Conservation (phyloP, 202 grass and related monocot genomes). For the Setaria italica region DNA sequence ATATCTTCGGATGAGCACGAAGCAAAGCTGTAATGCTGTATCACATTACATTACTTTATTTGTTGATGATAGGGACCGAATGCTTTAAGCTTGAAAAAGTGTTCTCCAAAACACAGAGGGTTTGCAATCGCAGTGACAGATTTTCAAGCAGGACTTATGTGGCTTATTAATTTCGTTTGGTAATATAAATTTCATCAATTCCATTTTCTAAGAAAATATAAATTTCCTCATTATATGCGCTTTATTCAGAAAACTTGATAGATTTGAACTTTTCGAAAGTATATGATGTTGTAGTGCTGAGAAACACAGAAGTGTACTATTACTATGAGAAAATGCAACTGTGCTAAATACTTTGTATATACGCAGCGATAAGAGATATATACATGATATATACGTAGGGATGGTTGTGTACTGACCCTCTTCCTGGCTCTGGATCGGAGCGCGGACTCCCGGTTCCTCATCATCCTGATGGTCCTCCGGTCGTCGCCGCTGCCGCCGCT, state of each 20-base stretch:
- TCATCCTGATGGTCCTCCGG: constrained; percentile 64
- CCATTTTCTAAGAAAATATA: too few relatives aligned
- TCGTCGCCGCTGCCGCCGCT: constrained; percentile 54
- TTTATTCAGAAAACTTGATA: background rate
- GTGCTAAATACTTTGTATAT: background rate
- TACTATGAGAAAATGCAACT: background rate
- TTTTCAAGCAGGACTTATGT: background rate
- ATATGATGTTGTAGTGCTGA: background rate
- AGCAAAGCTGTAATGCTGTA: background rate
- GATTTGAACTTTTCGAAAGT: background rate
- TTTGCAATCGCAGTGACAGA: background rate
- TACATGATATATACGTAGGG: background rate
- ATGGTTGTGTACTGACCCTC: constrained; percentile 45
- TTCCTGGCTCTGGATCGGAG: constrained; percentile 85
- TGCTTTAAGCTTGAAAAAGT: background rate
- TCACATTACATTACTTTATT: background rate
- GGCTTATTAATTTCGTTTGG: background rate
- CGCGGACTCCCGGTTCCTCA: constrained; percentile 87
- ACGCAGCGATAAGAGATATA: background rate
- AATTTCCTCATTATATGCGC: background rate
- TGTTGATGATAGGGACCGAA: background rate
- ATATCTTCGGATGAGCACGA: background rate
- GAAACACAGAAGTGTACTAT: background rate
- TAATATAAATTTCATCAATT: background rate
- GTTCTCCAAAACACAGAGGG: background rate